A percentile compares a stretch with the other conserved stretches of the same genome.
phyloP scores from a whole-genome alignment of 1,284 basidiomycete genomes.

The Ustanciosporium gigantosporum region DNA sequence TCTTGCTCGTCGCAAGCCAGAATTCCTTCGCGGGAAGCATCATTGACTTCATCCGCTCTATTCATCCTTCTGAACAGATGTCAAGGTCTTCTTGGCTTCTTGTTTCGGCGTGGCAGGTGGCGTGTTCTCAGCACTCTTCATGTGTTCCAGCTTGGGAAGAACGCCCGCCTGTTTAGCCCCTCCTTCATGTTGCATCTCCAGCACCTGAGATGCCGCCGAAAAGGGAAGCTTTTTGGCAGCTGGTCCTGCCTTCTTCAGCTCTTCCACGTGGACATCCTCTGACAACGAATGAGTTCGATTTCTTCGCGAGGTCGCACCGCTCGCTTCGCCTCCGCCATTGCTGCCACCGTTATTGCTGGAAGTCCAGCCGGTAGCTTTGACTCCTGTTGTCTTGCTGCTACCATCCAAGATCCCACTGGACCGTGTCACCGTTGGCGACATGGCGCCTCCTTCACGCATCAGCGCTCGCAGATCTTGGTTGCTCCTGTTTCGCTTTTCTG shows the following conservation, averaged over 20 bases:
- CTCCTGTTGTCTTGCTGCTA: constrained; percentile 4
- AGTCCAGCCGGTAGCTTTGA: constrained; percentile 2
- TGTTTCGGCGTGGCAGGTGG: constrained; percentile 30
- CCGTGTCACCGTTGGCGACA: constrained; percentile 32
- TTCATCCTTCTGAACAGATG: too few relatives aligned
- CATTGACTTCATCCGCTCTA: too few relatives aligned
- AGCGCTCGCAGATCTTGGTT: constrained; percentile 47
- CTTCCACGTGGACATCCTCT: constrained; percentile 34
- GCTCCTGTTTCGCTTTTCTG: constrained; percentile 51
- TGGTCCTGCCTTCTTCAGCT: constrained; percentile 34
- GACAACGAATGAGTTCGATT: constrained; percentile 41
- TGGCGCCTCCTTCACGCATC: constrained; percentile 42
- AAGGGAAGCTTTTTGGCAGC: constrained; percentile 36
- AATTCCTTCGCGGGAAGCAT: too few relatives aligned
- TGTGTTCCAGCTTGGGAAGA: constrained; percentile 27
- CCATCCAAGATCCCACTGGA: constrained; percentile 12
- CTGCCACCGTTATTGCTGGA: constrained; percentile 18
- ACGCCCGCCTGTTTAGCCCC: constrained; percentile 15
- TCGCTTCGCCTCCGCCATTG: constrained; percentile 3
- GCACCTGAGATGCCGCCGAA: constrained; percentile 31
- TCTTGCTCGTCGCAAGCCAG: too few relatives aligned
- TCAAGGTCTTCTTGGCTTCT: too few relatives aligned
- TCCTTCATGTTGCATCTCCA: constrained; percentile 37
- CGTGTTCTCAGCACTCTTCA: constrained; percentile 44
- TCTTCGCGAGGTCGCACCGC: constrained; percentile 14